Evolutionary conservation across 805 yeast species (phyloP).

Genomic region (Wickerhamiella bombiphila): DNA sequence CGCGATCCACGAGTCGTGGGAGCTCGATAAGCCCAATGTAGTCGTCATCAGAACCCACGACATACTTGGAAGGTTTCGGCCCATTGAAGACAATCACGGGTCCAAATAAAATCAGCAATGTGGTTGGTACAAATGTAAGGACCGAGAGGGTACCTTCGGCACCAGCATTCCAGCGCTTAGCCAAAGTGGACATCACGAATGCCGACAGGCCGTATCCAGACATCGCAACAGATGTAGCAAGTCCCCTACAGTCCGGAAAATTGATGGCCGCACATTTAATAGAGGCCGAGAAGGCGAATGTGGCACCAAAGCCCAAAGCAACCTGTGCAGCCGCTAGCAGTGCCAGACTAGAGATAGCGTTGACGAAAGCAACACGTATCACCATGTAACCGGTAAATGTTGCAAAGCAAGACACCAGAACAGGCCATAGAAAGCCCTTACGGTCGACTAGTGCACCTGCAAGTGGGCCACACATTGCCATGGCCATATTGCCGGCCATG

Average conservation of each 20-base stretch:
- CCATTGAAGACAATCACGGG: conserved; percentile 13
- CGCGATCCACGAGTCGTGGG: conserved; percentile 9
- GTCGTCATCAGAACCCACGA: conserved; percentile 1
- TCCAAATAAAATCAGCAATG: conserved; percentile 30
- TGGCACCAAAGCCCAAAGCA: conserved; percentile 54
- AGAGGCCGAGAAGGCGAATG: conserved; percentile 47
- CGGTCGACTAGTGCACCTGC: conserved; percentile 53
- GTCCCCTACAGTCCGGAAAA: conserved; percentile 53
- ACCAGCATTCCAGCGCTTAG: conserved; percentile 37
- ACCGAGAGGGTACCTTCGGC: conserved; percentile 40
- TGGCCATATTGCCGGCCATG: conserved; percentile 51
- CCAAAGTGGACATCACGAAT: conserved; percentile 44
- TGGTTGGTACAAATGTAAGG: conserved; percentile 29
- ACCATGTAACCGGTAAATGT: conserved; percentile 43
- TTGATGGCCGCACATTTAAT: conserved; percentile 61
- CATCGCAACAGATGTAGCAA: conserved; percentile 63
- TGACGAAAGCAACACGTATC: conserved; percentile 36
- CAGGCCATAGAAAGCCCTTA: conserved; percentile 41
- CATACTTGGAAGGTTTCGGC: conserved; percentile 3
- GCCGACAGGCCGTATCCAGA: conserved; percentile 68
- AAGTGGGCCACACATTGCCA: conserved; percentile 50
- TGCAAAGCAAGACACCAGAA: conserved; percentile 35
- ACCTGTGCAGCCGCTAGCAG: conserved; percentile 33
- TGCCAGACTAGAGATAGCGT: conserved; percentile 24
- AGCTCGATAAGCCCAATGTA: conserved; percentile 2